phyloP scores from a whole-genome alignment of 768 basidiomycete genomes.

The Chalciporus chontae region DNA sequence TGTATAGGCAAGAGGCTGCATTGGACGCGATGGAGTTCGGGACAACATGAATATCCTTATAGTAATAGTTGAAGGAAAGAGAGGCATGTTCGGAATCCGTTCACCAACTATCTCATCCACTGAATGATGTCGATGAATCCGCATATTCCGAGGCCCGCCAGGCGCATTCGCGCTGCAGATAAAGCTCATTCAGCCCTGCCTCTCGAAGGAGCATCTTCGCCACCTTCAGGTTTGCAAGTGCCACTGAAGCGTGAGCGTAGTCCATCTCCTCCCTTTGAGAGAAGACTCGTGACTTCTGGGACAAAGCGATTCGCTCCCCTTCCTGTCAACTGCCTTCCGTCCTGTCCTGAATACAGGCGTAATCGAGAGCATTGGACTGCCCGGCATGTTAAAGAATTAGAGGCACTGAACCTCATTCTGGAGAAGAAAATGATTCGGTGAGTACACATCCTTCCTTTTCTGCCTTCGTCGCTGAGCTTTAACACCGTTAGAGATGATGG shows the following conservation, averaged over 20 bases:
- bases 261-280: constrained; percentile 13
- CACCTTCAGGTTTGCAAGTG: constrained; percentile 1
- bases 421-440: constrained; percentile 28
- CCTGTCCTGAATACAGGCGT: constrained; percentile 15
- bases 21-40: too few species aligned
- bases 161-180: constrained; percentile 12
- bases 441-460: constrained; percentile 2
- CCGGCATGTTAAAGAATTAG: constrained; percentile 17
- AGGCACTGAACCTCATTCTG: constrained; percentile 17
- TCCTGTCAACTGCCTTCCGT: constrained; percentile 23
- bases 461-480: background rate
- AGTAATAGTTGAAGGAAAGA: too few species aligned
- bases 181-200: background rate
- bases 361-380: constrained; percentile 23
- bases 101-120: too few species aligned
- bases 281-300: constrained; percentile 23
- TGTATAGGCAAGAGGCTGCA: too few species aligned
- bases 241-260: constrained; percentile 22
- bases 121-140: constrained; percentile 4
- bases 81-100: too few species aligned
- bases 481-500: constrained; percentile 25
- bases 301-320: constrained; percentile 28
- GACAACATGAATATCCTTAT: too few species aligned
- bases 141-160: constrained; percentile 6
- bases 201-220: background rate